Evolutionary conservation across 495 filamentous ascomycete species (phyloP), one percentile per base, ranked within the genome.

Genomic region (Penicillium longicatenatum): DNA sequence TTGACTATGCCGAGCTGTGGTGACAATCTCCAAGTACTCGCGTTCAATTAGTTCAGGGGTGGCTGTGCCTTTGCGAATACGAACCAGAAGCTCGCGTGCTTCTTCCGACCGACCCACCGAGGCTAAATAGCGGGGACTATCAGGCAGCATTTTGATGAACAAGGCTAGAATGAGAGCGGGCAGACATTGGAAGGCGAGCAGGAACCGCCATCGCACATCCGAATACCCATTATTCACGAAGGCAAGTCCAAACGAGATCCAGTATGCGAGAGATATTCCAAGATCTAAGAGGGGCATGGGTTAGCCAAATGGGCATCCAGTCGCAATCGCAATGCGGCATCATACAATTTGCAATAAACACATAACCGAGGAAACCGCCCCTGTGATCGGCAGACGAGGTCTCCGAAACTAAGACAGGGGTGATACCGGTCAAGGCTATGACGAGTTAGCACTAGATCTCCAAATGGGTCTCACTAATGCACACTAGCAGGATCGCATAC

Each of bases 181-280:
- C 37, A 83, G 64, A 54, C 76, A 79, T 57, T 83, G 80, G 58
- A 83, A 80, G 1, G 80, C 82, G 4, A 86, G 74, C 9, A 81
- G 65, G 35, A 85, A 83, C 4, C 83, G 72, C 82, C 82, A 82
- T 63, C 81, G 64, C 43, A 86, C 66, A 37, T 77, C 72, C 14
- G 76, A 75, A 54, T 80, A 75, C 22, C 77, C 79, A 52, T 78
- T 64, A 50, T 82, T 63, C 58, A 84, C 67, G 53, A 79, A 82
- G 12, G 81, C 73, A 43, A 85, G 70, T 41, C 82, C 81, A 58
- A 84, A 86, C 19, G 80, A 80, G 55, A 86, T 72, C 84, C 84
- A 87, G 68, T 87, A 86, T 8, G 84, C 83, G 29, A 87, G 67
- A 4, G 79, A 77, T 30, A 88, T 84, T 50, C 84, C 84, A 11